A percentile compares a stretch with the other conserved stretches of the same genome.
phyloP scores from a whole-genome alignment of 106 monocot species.

The Dendrobium chrysotoxum region DNA sequence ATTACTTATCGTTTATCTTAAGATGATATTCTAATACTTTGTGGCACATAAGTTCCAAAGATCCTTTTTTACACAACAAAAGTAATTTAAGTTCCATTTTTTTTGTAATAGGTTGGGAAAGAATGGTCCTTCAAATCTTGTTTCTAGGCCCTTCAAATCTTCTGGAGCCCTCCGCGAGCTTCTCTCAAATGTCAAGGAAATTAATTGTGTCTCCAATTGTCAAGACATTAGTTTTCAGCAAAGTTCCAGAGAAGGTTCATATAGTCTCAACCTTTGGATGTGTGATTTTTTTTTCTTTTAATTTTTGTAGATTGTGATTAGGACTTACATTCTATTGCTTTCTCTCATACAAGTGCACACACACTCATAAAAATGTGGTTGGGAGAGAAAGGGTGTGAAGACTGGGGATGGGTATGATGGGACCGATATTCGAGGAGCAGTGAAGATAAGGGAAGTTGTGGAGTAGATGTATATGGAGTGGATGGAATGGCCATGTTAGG shows the following conservation, averaged over 20 bases:
- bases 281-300: neutral
- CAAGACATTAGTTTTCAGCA: constrained; percentile 95
- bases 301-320: neutral
- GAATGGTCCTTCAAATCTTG: constrained; percentile 98
- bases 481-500: too few relatives aligned
- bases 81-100: neutral
- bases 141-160: constrained; percentile 97
- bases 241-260: constrained; percentile 93
- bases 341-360: neutral
- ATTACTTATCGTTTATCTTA: too few relatives aligned
- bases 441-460: too few relatives aligned
- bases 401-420: too few relatives aligned
- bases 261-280: neutral
- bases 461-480: too few relatives aligned
- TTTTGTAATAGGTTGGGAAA: constrained; percentile 71
- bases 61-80: neutral
- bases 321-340: too few relatives aligned
- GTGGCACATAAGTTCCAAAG: neutral
- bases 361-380: too few relatives aligned
- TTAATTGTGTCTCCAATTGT: constrained; percentile 96
- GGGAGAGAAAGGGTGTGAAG: too few relatives aligned
- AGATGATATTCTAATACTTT: neutral
- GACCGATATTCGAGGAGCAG: too few relatives aligned
- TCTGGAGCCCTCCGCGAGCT: constrained; percentile 78
- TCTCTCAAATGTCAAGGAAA: constrained; percentile 86